Evolutionary conservation across 257 asterid genomes (phyloP), one percentile per base, ranked within the genome.

Genomic region (Hygrophila difformis): DNA sequence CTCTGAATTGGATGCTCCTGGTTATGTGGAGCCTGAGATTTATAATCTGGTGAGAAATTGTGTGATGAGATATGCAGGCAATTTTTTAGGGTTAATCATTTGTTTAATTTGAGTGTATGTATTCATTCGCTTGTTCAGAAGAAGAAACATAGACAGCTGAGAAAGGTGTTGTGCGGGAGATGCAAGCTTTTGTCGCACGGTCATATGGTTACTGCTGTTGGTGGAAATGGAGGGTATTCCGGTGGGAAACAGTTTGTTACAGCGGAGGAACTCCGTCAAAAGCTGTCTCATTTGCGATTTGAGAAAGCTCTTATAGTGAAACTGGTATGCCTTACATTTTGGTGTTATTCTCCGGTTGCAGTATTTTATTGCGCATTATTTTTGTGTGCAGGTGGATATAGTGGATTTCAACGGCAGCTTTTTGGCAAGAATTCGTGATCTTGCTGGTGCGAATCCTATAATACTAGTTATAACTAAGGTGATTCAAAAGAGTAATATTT

Each of bases 371-470:
- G 62, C 18, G n/a, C n/a, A n/a, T n/a, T 17, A 26, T 13, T 17
- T 34, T 35, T 42, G 16, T 47, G 65, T 67, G 55, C 60, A 91
- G 98, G 98, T 91, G 67, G 98, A 91, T 67, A 69, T 89, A 63
- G 94, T 82, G 70, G 98, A 89, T 75, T 89, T 89, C 76, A 89
- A 77, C 52, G 96, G 98, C 56, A 89, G 96, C 53, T 89, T 85
- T 58, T 64, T 89, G 72, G 75, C 82, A 17, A 96, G 76, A 53
- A 62, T 89, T 40, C 93, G 98, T 39, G 98, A 86, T 66, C 73
- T 77, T 55, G 93, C 81, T 22, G 96, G 98, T 71, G 78, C 96
- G 40, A 91, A 91, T 74, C 98, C 98, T 18, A 91, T 91, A 39
- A 80, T 86, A 54, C 69, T 91, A 22, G 96, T 86, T 48, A 65